Percentiles rank a stretch among this genome's conserved stretches.
These are phyloP conservation scores for Skeletonema menzelii DNA, from an alignment of 108 stramenopile species.

Conservation along the genomic window DNA sequence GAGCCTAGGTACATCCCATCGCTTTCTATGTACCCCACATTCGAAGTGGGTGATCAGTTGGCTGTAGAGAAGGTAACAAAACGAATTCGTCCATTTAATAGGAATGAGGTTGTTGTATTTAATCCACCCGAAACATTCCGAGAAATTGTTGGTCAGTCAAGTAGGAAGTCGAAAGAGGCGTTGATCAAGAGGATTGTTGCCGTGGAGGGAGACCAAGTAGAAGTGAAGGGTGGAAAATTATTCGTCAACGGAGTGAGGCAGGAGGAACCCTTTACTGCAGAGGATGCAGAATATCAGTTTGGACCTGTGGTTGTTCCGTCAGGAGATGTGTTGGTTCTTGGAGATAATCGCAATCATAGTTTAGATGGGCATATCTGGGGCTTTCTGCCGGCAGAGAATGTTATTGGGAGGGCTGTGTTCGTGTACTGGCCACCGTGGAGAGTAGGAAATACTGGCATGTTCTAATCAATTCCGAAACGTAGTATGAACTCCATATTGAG, in stretches of 20 bases:
- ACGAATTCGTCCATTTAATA: conserved; percentile 76
- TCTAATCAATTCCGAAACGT: conserved; percentile 1
- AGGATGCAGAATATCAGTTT: conserved; percentile 85
- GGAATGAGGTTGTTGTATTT: conserved; percentile 96
- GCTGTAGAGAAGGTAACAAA: conserved; percentile 96
- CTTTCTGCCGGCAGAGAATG: conserved; percentile 53
- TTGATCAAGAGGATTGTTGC: conserved; percentile 96
- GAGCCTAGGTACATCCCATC: conserved; percentile 95
- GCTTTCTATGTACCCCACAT: conserved; percentile 96
- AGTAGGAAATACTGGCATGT: conserved; percentile 82
- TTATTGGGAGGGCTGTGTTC: conserved; percentile 78
- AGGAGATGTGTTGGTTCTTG: conserved; percentile 76
- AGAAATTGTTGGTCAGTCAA: conserved; percentile 69
- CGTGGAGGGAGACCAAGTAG: conserved; percentile 88
- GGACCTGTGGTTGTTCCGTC: conserved; percentile 84
- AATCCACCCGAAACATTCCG: conserved; percentile 85
- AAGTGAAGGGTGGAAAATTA: conserved; percentile 86
- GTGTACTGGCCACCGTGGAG: conserved; percentile 93
- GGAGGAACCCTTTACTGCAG: conserved; percentile 89
- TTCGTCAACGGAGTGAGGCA: conserved; percentile 89
- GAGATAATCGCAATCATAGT: conserved; percentile 93
- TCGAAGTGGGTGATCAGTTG: conserved; percentile 95
- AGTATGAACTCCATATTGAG: neutral
- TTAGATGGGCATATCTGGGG: conserved; percentile 93
- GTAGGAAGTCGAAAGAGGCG: conserved; percentile 78